Base-by-base conservation (phyloP, 2,329 filamentous ascomycete species). In the Sclerotinia spermophila region DNA sequence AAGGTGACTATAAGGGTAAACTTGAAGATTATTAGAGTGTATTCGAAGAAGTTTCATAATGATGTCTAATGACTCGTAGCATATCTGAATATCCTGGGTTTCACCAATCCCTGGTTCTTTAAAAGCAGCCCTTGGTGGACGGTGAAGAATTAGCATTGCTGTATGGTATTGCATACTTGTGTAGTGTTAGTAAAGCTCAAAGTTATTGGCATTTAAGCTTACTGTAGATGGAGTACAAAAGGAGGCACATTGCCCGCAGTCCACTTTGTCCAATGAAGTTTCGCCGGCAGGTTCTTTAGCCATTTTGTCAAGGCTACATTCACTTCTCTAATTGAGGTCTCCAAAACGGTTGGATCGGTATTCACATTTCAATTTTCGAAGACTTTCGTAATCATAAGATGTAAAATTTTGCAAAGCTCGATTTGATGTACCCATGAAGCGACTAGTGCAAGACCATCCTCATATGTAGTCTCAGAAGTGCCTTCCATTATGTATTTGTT, bases 231-330 rank as follows among this genome's bases (percentile, higher is more conserved):
- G 55, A 85, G 81, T 1, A 86, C 82, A 40, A 82, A 81, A 3
- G 82, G 79, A 3, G 83, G 82, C 5, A 85, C 81, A 30, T 82
- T 79, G 5, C 82, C 82, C 1, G 83, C 81, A 3, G 81, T 84
- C 83, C 84, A 85, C 70, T 84, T 82, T 68, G 84, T 84, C 83
- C 84, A 86, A 72, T 85, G 82, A 51, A 85, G 75, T 40, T 82
- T 83, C 7, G 81, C 79, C 2, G 84, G 84, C 2, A 86, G 78
- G 53, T 79, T 81, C 3, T 81, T 79, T 1, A 84, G 78, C 84
- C 84, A 85, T 68, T 82, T 84, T 15, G 80, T 82, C 61, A 86
- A 77, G 2, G 82, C 79, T 19, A 82, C 80, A 75, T 85, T 82
- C n/a, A 85, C 83, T 56, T 83, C 80, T 62, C 81, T 81, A 19